Evolutionary conservation across 2,329 filamentous ascomycete genomes (phyloP).

Genomic region (Calonectria pteridis): DNA sequence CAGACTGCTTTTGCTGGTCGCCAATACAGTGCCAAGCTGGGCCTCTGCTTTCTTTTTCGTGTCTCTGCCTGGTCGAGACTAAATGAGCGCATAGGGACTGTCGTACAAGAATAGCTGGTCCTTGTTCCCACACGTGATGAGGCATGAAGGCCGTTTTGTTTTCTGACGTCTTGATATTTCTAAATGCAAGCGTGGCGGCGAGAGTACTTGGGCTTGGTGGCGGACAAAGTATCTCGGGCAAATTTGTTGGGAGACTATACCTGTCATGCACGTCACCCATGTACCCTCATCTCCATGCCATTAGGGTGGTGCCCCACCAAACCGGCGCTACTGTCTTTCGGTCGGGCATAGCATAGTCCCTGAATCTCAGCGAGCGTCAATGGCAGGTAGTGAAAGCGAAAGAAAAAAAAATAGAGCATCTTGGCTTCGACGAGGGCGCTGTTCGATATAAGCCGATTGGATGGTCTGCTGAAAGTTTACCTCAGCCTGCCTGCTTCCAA

Average conservation of each 20-base stretch:
- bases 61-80: neutral
- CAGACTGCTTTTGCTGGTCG: neutral
- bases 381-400: neutral
- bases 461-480: neutral
- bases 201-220: neutral
- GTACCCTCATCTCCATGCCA: conserved; percentile 28
- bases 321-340: neutral
- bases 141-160: conserved; percentile 15
- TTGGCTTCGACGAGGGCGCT: neutral
- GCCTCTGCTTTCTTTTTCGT: neutral
- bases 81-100: neutral
- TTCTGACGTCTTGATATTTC: conserved; percentile 15
- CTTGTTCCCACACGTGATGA: neutral
- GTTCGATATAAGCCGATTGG: neutral
- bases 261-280: conserved; percentile 14
- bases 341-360: neutral
- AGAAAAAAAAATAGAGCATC: neutral
- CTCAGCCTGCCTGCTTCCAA: neutral
- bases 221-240: neutral
- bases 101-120: neutral
- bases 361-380: neutral
- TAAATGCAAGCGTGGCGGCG: conserved; percentile 19
- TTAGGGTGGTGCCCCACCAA: conserved; percentile 17
- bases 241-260: neutral
- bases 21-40: neutral